Evolutionary conservation across 768 basidiomycete species (phyloP), one percentile per base, ranked within the genome.

Genomic region (Lactifluus subvellereus): DNA sequence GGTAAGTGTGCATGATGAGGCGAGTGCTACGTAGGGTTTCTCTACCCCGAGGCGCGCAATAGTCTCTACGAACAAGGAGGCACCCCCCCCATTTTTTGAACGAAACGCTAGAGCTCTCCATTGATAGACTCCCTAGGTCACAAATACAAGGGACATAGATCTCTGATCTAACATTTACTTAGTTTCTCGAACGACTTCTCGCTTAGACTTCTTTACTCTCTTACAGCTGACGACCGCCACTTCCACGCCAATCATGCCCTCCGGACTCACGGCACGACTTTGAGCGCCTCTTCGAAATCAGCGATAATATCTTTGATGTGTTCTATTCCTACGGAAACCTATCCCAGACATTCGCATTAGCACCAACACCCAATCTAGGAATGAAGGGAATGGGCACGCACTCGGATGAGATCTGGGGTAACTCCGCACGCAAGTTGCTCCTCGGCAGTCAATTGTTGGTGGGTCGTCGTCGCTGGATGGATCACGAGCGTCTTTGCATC

Each of bases 401-500:
- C 42, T 49, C 89, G 80, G 63, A 92, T 88, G 54, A 90, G 76
- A 72, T 91, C 89, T 0, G 85, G 82, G 1, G 42, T 43, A 9
- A 90, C 87, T 9, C 90, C 90, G 18, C 84, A 78, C 6, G 79
- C 74, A 11, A 78, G 63, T 68, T 84, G 84, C 70, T 91, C 89
- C 59, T 79, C 82, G 27, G 73, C 75, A 0, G 77, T 78, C 53
- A 90, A 76, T 72, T 91, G 88, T 45, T 83, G 77, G 69, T 92
- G 90, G 0, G 90, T 92, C 27, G 91, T 91, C 27, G 82, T 81
- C 4, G 85, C 87, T 1, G 90, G 89, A 70, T 89, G 87, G 63
- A 91, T 88, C 47, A 89, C 86, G 18, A 92, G 80, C 7, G 86
- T 89, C 75, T 91, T 90, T 18, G 86, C 84, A 62, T 87, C 86